These are phyloP conservation scores for Ustilago crameri DNA, from an alignment of 1,284 basidiomycete species.

Conservation along the genomic window DNA sequence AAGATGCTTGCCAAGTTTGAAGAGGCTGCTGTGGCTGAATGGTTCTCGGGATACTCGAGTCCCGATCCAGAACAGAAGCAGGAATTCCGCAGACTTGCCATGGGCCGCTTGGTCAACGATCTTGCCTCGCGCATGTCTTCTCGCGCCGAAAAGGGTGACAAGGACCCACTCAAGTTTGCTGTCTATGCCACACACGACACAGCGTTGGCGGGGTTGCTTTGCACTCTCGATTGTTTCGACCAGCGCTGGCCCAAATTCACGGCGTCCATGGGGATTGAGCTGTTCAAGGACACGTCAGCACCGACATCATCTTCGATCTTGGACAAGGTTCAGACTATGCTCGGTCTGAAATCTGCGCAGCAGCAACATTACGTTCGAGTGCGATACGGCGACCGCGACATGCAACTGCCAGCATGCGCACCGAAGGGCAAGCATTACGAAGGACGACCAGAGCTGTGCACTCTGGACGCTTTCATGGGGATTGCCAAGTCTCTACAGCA, in stretches of 20 bases:
- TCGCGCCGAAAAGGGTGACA: conserved; percentile 40
- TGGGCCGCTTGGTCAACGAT: conserved; percentile 79
- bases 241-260: conserved; percentile 72
- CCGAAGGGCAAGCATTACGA: conserved; percentile 77
- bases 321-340: conserved; percentile 11
- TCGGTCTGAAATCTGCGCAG: conserved; percentile 7
- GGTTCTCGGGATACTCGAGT: conserved; percentile 75
- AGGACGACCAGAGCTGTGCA: conserved; percentile 81
- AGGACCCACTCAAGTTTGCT: conserved; percentile 68
- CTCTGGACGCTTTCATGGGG: conserved; percentile 75
- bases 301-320: conserved; percentile 26
- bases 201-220: conserved; percentile 76
- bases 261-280: conserved; percentile 56
- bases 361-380: conserved; percentile 73
- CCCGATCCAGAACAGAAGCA: conserved; percentile 66
- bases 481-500: conserved; percentile 56
- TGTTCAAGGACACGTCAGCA: conserved; percentile 50
- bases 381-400: conserved; percentile 79
- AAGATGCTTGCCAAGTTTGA: conserved; percentile 71
- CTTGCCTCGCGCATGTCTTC: conserved; percentile 74
- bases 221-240: conserved; percentile 80
- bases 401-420: conserved; percentile 77
- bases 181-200: conserved; percentile 75
- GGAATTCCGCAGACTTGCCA: conserved; percentile 79
- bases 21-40: conserved; percentile 79